A percentile compares a stretch with the other conserved stretches of the same genome.
These are phyloP conservation scores for Bromus sterilis DNA, from an alignment of 176 grass and related monocot genomes.

Conservation along the genomic window DNA sequence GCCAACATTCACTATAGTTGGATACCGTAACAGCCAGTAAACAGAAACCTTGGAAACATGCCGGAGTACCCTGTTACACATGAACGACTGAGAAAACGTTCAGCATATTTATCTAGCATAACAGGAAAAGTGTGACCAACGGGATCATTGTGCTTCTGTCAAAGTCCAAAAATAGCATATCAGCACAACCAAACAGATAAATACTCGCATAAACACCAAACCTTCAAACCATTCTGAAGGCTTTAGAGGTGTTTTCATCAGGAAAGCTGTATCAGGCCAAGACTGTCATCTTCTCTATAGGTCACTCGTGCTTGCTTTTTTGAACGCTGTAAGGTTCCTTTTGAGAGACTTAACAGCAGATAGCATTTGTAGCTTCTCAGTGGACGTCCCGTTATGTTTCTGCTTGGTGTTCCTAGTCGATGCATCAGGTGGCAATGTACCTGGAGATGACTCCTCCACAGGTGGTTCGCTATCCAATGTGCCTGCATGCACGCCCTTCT, in stretches of 20 bases:
- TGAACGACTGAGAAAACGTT: background rate
- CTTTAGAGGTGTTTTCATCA: background rate
- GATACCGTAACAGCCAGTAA: background rate
- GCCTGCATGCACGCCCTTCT: background rate
- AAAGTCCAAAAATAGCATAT: background rate
- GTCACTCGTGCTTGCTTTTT: background rate
- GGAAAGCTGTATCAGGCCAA: background rate
- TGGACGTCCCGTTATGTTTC: background rate
- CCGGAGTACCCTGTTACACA: too few species aligned
- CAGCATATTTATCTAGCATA: background rate
- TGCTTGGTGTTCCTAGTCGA: background rate
- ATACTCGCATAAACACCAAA: background rate
- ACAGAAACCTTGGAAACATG: background rate
- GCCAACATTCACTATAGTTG: background rate
- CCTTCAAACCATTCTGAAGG: background rate
- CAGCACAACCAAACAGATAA: too few species aligned
- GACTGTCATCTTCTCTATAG: background rate
- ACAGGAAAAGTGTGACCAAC: background rate
- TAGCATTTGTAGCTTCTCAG: conserved; percentile 35
- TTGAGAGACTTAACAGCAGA: conserved; percentile 46
- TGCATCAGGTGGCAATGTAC: conserved; percentile 9
- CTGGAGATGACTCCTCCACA: background rate
- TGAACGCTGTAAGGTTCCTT: conserved; percentile 38
- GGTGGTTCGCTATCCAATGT: background rate
- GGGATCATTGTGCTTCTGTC: background rate